Conservation (phyloP, 257 asterid genomes). For the Knoxia roxburghii region DNA sequence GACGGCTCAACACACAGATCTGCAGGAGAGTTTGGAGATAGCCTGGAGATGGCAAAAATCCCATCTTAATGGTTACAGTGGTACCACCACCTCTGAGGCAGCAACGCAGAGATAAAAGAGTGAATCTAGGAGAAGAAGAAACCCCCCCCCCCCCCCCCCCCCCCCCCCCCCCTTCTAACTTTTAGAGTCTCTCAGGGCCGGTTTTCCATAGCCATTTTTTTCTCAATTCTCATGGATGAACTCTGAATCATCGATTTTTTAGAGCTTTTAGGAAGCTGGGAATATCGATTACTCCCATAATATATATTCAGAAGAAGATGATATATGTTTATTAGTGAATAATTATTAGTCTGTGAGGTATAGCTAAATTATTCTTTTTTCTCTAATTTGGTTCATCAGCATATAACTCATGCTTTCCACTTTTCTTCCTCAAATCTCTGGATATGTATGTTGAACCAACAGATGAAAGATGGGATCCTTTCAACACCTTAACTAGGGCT, state of each 20-base stretch:
- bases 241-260: not conserved
- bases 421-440: not conserved
- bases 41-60: conserved; percentile 99
- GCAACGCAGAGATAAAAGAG: conserved; percentile 40
- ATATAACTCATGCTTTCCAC: not conserved
- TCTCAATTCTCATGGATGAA: conserved; percentile 25
- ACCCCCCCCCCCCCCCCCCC: no score
- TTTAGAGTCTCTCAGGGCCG: conserved; percentile 7
- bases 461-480: no score
- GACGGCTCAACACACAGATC: conserved; percentile 73
- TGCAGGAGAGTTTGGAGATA: conserved; percentile 56
- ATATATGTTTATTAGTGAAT: conserved; percentile 16
- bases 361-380: conserved; percentile 6
- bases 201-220: conserved; percentile 18
- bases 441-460: no score
- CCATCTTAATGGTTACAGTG: conserved; percentile 58
- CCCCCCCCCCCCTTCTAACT: conserved; percentile 5
- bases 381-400: not conserved
- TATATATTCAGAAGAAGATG: conserved; percentile 18
- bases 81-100: conserved; percentile 18
- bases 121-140: no score
- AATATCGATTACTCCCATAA: conserved; percentile 2
- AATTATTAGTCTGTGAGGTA: conserved; percentile 25
- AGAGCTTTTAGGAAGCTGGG: conserved; percentile 22
- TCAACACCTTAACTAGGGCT: no score